Conservation (phyloP, 2,329 filamentous ascomycete genomes). For the Apiospora marii region DNA sequence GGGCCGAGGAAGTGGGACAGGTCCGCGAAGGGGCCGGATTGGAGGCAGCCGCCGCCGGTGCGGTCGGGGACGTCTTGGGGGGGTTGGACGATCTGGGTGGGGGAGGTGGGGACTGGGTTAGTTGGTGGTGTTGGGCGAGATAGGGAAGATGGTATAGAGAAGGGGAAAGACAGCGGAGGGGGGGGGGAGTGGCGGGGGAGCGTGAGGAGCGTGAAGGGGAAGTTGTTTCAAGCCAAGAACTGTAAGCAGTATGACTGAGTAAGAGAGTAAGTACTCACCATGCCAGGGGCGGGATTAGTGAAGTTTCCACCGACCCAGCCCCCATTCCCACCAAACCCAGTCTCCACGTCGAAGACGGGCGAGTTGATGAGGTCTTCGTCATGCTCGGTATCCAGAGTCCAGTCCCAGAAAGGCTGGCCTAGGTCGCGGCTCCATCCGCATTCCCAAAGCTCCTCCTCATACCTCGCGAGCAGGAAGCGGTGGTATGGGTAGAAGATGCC, state of each 20-base stretch:
- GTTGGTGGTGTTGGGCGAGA: neutral
- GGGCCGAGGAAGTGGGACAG: slow-evolving; percentile 11
- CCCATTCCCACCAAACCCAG: slow-evolving; percentile 31
- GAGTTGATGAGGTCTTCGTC: slow-evolving; percentile 24
- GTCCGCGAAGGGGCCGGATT: slow-evolving; percentile 17
- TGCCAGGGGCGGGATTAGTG: slow-evolving; percentile 23
- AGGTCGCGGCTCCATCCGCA: slow-evolving; percentile 35
- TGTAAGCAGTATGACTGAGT: neutral
- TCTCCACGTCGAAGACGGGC: slow-evolving; percentile 29
- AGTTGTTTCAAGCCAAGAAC: neutral
- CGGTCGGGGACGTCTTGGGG: slow-evolving; percentile 21
- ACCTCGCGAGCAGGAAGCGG: slow-evolving; percentile 30
- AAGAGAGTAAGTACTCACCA: neutral
- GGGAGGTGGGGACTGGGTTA: no score
- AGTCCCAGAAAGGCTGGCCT: slow-evolving; percentile 36
- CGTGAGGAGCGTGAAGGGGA: neutral
- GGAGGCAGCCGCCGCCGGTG: slow-evolving; percentile 19
- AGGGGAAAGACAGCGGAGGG: neutral
- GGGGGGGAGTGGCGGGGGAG: no score
- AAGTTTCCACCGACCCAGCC: slow-evolving; percentile 23
- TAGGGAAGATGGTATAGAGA: neutral
- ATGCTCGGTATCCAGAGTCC: slow-evolving; percentile 27
- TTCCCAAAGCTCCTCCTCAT: slow-evolving; percentile 35
- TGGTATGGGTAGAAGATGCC: slow-evolving; percentile 27
- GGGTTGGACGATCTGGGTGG: neutral